Evolutionary conservation across 192 early-diverging fungal species (phyloP).

Genomic region (Coemansia sp.): DNA sequence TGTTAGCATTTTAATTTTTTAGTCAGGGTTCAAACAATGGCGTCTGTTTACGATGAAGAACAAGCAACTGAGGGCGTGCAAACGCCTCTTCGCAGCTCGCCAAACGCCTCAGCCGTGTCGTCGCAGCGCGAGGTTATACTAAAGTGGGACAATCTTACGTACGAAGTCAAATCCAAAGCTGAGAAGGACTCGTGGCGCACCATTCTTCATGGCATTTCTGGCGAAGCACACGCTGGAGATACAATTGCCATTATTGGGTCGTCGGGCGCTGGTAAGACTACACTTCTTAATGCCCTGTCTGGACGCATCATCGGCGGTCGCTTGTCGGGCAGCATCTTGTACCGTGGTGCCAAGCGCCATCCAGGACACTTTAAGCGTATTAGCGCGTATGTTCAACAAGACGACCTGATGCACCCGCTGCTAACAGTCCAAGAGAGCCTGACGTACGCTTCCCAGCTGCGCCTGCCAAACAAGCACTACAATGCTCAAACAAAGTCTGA

Average conservation of each 20-base stretch:
- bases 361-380: constrained; percentile 51
- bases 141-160: constrained; percentile 40
- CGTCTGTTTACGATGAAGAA: constrained; percentile 1
- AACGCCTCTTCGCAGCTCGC: constrained; percentile 3
- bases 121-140: constrained; percentile 29
- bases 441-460: constrained; percentile 69
- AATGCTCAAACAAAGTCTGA: constrained; percentile 50
- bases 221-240: constrained; percentile 69
- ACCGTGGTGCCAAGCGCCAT: constrained; percentile 54
- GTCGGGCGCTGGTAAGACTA: constrained; percentile 88
- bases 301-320: constrained; percentile 61
- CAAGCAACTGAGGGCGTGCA: not conserved
- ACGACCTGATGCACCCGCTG: constrained; percentile 58
- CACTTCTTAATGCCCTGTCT: constrained; percentile 77
- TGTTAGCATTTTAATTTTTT: not conserved
- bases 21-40: not conserved
- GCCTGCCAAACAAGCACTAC: constrained; percentile 60
- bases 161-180: constrained; percentile 42
- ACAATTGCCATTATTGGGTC: constrained; percentile 90
- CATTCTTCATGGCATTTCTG: constrained; percentile 70
- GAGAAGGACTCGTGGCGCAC: constrained; percentile 23
- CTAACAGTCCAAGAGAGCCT: constrained; percentile 79
- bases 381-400: constrained; percentile 54
- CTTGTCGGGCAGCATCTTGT: constrained; percentile 55
- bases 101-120: not conserved